These are phyloP conservation scores for Trichoderma atrobrunneum DNA, from an alignment of 2,329 filamentous ascomycete genomes.

Conservation along the genomic window DNA sequence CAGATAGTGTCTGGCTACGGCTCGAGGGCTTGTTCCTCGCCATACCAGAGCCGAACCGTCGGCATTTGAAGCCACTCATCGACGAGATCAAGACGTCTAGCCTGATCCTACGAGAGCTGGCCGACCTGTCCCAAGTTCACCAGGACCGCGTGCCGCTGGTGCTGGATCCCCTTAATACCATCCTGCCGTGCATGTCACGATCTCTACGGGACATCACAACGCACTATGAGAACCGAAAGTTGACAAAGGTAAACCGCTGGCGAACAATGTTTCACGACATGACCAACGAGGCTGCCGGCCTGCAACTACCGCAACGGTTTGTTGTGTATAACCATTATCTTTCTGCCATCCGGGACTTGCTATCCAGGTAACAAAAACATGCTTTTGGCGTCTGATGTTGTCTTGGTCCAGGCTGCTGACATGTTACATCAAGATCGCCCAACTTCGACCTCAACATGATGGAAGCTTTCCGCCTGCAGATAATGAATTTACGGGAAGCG, in stretches of 20 bases:
- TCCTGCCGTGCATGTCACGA: conserved; percentile 54
- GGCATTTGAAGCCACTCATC: conserved; percentile 47
- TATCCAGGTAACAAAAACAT: conserved; percentile 45
- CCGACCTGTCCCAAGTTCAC: conserved; percentile 53
- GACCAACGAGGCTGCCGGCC: conserved; percentile 50
- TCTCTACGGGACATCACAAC: conserved; percentile 52
- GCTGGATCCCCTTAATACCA: conserved; percentile 53
- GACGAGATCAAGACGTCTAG: conserved; percentile 46
- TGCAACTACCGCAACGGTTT: conserved; percentile 52
- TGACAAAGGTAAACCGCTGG: conserved; percentile 52
- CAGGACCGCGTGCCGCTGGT: conserved; percentile 49
- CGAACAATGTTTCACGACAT: conserved; percentile 57
- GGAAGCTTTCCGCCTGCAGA: conserved; percentile 46
- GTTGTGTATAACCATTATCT: conserved; percentile 56
- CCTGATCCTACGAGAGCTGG: conserved; percentile 51
- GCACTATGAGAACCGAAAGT: conserved; percentile 50
- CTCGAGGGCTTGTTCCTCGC: conserved; percentile 49
- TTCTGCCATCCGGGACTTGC: conserved; percentile 46
- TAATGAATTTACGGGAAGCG: conserved; percentile 52
- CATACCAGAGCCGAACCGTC: conserved; percentile 44
- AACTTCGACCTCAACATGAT: conserved; percentile 56
- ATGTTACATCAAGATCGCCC: conserved; percentile 34
- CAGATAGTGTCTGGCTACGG: conserved; percentile 45
- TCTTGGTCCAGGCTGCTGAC: conserved; percentile 20
- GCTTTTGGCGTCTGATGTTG: background rate